Percentiles rank a stretch among this genome's conserved stretches.
phyloP scores from a whole-genome alignment of 148 eudicot species.

The Beta vulgaris region DNA sequence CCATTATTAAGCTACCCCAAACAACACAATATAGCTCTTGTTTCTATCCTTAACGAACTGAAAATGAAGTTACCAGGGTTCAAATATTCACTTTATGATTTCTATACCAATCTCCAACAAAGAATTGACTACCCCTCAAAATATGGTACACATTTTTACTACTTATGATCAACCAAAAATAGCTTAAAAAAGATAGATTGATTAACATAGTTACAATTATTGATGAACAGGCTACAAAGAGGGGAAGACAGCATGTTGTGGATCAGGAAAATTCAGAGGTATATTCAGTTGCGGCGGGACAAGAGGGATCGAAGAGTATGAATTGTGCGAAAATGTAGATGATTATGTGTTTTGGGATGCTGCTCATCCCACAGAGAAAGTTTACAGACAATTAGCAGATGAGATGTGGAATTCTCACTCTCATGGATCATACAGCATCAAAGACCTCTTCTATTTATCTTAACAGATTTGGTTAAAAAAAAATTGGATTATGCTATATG shows the following conservation, averaged over 20 bases:
- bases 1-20: slow-evolving; percentile 17
- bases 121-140: slow-evolving; percentile 26
- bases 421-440: slow-evolving; percentile 17
- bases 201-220: too few relatives aligned
- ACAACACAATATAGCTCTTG: slow-evolving; percentile 31
- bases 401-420: slow-evolving; percentile 21
- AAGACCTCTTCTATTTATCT: slow-evolving; percentile 23
- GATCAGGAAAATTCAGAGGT: slow-evolving; percentile 42
- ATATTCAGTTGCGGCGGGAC: slow-evolving; percentile 45
- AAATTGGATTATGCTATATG: too few relatives aligned
- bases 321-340: slow-evolving; percentile 26
- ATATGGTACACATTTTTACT: slow-evolving; percentile 41
- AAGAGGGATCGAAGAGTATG: slow-evolving; percentile 26
- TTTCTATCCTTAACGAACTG: slow-evolving; percentile 17
- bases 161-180: too few relatives aligned
- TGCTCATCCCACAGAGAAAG: slow-evolving; percentile 29
- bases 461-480: too few relatives aligned
- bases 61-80: slow-evolving; percentile 30
- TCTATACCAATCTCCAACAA: slow-evolving; percentile 17
- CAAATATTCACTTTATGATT: slow-evolving; percentile 35
- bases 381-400: slow-evolving; percentile 24
- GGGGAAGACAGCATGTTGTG: slow-evolving; percentile 48
- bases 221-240: slow-evolving; percentile 34
- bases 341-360: slow-evolving; percentile 37
- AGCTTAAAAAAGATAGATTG: too few relatives aligned